Evolutionary conservation across 2,329 filamentous ascomycete genomes (phyloP), one percentile per base, ranked within the genome.

Genomic region (Ophidiomyces ophidiicola): DNA sequence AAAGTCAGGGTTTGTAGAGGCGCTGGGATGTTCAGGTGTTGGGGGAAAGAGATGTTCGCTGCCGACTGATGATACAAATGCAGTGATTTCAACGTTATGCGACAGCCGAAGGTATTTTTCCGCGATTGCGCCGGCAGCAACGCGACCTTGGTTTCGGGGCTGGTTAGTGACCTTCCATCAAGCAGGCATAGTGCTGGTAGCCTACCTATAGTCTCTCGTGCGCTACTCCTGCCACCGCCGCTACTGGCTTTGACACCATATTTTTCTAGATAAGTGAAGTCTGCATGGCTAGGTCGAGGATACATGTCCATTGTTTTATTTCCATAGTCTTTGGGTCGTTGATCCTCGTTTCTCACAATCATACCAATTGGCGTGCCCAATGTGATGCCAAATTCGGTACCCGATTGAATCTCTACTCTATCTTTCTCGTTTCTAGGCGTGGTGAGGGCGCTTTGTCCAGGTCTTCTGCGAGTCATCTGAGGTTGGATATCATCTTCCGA

Each of bases 211-310:
- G 88, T 96, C 71, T 96, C 88, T 48, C 88, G 72, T n/a, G 90
- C 90, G 58, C 80, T 87, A 58, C 81, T 87, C 46, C 90, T 74
- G 39, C 90, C 88, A 51, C 90, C 88, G 43, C 90, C 88, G 45
- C 79, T 86, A 58, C 77, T 83, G 25, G 90, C 86, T 69, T 92
- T 92, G 51, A 92, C 78, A 42, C 88, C 88, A 61, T 98, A 98
- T 67, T 96, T 96, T 62, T 94, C 83, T 45, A 94, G 71, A 66
- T 96, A 96, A 44, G 90, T 96, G 76, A 82, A 94, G 64, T 96
- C 88, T 44, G 90, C 88, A 64, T 96, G 90, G 58, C 78, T 85
- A 24, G 88, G 90, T 36, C 90, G 75, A 3, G 90, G 90, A 71
- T 81, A 96, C 46, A 78, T 66, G 62, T 96, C 84, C 76, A 94